phyloP scores from a whole-genome alignment of 2,329 filamentous ascomycete genomes.

The Trichoderma sp. region DNA sequence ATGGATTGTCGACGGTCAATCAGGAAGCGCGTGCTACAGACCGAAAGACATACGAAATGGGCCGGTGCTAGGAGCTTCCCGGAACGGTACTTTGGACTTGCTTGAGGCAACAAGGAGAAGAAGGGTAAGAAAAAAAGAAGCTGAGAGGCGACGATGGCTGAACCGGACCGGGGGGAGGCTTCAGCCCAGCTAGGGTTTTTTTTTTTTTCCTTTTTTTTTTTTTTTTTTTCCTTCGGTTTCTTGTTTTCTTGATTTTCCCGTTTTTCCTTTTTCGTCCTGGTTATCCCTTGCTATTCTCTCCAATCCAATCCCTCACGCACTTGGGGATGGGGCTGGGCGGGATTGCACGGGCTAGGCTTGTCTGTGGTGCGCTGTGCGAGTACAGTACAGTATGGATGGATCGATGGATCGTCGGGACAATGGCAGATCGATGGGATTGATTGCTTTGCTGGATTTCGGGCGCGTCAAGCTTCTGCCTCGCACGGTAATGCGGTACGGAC shows the following conservation, averaged over 20 bases:
- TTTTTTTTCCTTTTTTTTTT: background rate
- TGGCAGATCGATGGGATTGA: background rate
- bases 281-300: background rate
- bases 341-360: background rate
- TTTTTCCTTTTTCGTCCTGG: background rate
- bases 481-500: constrained; percentile 8
- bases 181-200: background rate
- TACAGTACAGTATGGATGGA: background rate
- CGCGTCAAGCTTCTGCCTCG: background rate
- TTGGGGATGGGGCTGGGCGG: background rate
- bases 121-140: background rate
- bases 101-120: background rate
- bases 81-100: background rate
- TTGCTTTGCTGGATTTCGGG: background rate
- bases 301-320: background rate
- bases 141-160: constrained; percentile 4
- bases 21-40: background rate
- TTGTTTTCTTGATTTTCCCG: background rate
- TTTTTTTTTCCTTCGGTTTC: background rate
- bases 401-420: constrained; percentile 2
- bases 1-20: background rate
- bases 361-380: background rate
- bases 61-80: background rate
- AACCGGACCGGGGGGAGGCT: background rate
- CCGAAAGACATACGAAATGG: background rate